Evolutionary conservation across 768 basidiomycete species (phyloP).

Genomic region (Infundibulicybe gibba): DNA sequence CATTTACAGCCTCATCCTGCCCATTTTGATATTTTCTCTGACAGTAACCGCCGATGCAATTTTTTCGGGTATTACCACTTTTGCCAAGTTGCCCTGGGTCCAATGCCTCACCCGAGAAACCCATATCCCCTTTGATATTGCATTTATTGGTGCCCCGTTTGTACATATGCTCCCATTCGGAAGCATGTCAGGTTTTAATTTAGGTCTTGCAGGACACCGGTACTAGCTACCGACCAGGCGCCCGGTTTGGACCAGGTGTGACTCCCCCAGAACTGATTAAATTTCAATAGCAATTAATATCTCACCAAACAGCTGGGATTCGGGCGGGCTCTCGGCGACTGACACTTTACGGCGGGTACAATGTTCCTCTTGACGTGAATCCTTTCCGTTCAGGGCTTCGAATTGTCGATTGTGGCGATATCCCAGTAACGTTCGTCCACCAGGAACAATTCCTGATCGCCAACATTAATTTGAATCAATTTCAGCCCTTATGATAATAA

Average conservation of each 20-base stretch:
- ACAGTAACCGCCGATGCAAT: slow-evolving; percentile 73
- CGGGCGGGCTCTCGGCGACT: slow-evolving; percentile 74
- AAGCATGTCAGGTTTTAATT: not conserved
- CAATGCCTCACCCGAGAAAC: slow-evolving; percentile 69
- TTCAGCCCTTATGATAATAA: slow-evolving; percentile 72
- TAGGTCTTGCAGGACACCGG: slow-evolving; percentile 50
- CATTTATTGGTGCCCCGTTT: slow-evolving; percentile 78
- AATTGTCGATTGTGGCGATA: slow-evolving; percentile 77
- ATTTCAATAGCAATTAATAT: too few relatives aligned
- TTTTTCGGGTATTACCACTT: slow-evolving; percentile 82
- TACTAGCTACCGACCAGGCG: slow-evolving; percentile 78
- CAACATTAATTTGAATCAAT: not conserved
- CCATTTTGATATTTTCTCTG: not conserved
- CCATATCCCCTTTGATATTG: slow-evolving; percentile 67
- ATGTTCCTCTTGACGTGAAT: slow-evolving; percentile 69
- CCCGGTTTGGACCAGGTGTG: slow-evolving; percentile 71
- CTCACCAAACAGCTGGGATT: slow-evolving; percentile 49
- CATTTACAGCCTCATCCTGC: too few relatives aligned
- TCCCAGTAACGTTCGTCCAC: slow-evolving; percentile 54
- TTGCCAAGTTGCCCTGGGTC: slow-evolving; percentile 84
- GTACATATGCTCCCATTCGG: slow-evolving; percentile 31
- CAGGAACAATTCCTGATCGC: not conserved
- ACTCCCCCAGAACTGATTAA: too few relatives aligned
- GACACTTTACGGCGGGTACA: slow-evolving; percentile 76
- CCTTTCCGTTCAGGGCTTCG: slow-evolving; percentile 67